Evolutionary conservation across 2,329 filamentous ascomycete species (phyloP).

Genomic region (Fusarium sp.): DNA sequence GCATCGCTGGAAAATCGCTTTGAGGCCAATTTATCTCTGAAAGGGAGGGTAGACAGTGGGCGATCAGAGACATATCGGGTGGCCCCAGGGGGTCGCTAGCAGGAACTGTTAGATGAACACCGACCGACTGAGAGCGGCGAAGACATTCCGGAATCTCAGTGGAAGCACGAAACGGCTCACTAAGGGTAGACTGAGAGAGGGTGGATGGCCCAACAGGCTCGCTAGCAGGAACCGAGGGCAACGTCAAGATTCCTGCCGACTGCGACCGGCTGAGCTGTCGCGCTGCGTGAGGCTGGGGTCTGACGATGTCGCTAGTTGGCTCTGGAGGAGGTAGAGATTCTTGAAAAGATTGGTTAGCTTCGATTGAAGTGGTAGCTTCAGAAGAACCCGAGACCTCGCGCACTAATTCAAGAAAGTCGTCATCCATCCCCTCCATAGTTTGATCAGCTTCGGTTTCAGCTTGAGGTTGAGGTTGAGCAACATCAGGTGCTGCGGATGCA

Average conservation of each 20-base stretch:
- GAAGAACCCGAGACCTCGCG: conserved; percentile 33
- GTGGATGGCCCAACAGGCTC: conserved; percentile 60
- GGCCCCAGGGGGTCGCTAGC: conserved; percentile 60
- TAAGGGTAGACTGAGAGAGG: conserved; percentile 49
- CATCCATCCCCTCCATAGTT: conserved; percentile 17
- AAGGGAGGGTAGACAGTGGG: conserved; percentile 39
- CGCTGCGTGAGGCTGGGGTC: conserved; percentile 33
- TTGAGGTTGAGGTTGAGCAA: conserved; percentile 23
- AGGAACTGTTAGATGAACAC: conserved; percentile 53
- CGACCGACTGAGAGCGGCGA: conserved; percentile 54
- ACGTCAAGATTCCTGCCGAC: conserved; percentile 52
- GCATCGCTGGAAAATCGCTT: conserved; percentile 56
- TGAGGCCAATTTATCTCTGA: conserved; percentile 56
- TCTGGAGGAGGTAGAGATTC: conserved; percentile 30
- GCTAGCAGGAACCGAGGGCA: conserved; percentile 57
- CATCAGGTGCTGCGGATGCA: conserved; percentile 20
- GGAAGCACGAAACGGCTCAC: conserved; percentile 32
- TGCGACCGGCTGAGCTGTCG: conserved; percentile 52
- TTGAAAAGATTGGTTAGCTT: conserved; percentile 33
- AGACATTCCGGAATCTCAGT: conserved; percentile 52
- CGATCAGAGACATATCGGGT: conserved; percentile 37
- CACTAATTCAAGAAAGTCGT: conserved; percentile 37
- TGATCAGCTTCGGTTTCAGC: conserved; percentile 7
- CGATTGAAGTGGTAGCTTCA: conserved; percentile 34
- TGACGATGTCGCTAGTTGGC: conserved; percentile 10